phyloP scores from a whole-genome alignment of 1,284 basidiomycete species.

The Tilletia indica region DNA sequence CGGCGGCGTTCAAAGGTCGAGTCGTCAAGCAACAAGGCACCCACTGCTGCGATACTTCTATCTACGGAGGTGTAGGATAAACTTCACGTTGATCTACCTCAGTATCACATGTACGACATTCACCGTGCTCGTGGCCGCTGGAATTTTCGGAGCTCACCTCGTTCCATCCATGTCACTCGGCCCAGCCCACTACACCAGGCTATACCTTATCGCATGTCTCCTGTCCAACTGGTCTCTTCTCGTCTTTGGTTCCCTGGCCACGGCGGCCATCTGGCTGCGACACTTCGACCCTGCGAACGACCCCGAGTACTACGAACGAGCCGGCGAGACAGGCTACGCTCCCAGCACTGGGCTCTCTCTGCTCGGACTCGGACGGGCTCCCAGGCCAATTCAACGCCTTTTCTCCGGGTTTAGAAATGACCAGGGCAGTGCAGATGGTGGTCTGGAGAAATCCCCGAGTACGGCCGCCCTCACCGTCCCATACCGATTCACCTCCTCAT shows the following conservation, averaged over 20 bases:
- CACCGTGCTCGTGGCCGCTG: neutral
- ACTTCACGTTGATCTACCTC: neutral
- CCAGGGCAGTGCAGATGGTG: neutral
- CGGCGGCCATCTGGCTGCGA: neutral
- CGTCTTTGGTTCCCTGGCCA: neutral
- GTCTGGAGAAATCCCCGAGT: neutral
- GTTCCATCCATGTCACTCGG: neutral
- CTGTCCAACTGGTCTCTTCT: neutral
- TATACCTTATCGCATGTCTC: neutral
- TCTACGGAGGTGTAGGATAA: neutral
- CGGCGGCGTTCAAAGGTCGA: conserved; percentile 3
- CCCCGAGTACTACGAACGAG: neutral
- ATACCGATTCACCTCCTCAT: no score
- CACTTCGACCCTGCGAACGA: conserved; percentile 5
- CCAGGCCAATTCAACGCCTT: neutral
- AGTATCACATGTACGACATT: neutral
- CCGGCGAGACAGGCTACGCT: neutral
- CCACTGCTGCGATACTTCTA: neutral
- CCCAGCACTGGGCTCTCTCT: neutral
- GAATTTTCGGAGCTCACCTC: neutral
- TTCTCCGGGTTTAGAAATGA: neutral
- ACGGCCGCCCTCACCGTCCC: neutral
- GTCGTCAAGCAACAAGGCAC: conserved; percentile 7
- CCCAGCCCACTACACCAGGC: neutral
- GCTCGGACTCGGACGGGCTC: neutral